These are phyloP conservation scores for Metschnikowia gelsemii DNA, from an alignment of 805 yeast genomes.

Conservation along the genomic window DNA sequence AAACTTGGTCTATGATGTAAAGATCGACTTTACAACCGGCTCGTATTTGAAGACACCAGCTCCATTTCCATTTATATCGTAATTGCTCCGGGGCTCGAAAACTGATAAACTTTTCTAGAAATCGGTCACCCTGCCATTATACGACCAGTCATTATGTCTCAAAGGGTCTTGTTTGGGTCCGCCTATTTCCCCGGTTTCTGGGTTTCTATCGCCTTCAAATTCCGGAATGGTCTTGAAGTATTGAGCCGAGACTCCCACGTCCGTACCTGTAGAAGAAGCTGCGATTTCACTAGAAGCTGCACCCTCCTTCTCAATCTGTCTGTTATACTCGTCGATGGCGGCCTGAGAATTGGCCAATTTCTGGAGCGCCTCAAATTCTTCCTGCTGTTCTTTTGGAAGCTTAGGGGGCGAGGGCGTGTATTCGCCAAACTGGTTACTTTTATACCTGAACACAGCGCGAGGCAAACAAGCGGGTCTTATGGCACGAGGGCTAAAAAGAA, in stretches of 20 bases:
- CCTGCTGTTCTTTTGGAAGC: slow-evolving; percentile 77
- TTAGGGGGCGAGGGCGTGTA: slow-evolving; percentile 57
- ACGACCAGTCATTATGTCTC: slow-evolving; percentile 82
- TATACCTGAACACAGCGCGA: slow-evolving; percentile 4
- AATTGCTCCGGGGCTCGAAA: no score
- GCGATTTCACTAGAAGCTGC: slow-evolving; percentile 13
- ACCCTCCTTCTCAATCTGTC: slow-evolving; percentile 32
- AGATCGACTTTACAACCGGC: no score
- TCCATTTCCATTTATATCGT: no score
- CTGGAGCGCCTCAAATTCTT: slow-evolving; percentile 87
- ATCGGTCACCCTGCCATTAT: slow-evolving; percentile 95
- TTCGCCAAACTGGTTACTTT: slow-evolving; percentile 25
- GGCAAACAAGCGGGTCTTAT: background rate
- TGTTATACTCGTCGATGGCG: slow-evolving; percentile 73
- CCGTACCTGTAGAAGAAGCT: slow-evolving; percentile 39
- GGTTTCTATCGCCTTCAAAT: slow-evolving; percentile 92
- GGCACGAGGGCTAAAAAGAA: background rate
- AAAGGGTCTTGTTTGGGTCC: slow-evolving; percentile 98
- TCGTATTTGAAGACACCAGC: no score
- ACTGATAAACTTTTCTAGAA: no score
- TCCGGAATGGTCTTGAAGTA: slow-evolving; percentile 82
- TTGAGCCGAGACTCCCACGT: slow-evolving; percentile 69
- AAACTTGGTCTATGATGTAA: no score
- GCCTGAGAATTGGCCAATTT: slow-evolving; percentile 75
- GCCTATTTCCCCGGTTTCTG: slow-evolving; percentile 90